Evolutionary conservation across 163 green algal genomes (phyloP), one percentile per base, ranked within the genome.

Genomic region (Chlamydomonas reinhardtii): DNA sequence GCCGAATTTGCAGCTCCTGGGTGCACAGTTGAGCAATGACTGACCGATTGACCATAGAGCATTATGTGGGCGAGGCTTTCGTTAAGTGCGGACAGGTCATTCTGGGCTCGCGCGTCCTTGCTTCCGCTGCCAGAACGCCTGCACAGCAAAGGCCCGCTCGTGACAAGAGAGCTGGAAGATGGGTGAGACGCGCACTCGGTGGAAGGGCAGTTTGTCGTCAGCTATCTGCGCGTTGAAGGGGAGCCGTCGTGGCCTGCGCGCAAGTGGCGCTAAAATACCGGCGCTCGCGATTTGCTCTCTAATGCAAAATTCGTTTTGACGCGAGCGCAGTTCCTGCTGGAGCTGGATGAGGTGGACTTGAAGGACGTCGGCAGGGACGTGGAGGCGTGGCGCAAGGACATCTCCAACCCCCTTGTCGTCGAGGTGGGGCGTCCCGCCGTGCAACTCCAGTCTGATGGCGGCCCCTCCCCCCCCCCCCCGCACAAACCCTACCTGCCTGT

Each of bases 311-410:
- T 22, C 14, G 48, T 17, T 56, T 56, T 56, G 48, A 9, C 14
- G 17, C 48, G 48, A 19, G 48, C 48, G 79, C 91, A 97, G 94
- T 97, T 97, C 77, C 93, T 96, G 27, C 56, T 97, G 37, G 91
- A 97, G 78, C 35, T 96, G 12, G 90, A 94, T 4, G 94, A 97
- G 76, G 68, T 95, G 59, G 83, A 90, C 54, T 2, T n/a, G n/a
- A n/a, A 14, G 48, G 82, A 71, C 14, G 90, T 92, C 11, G 61
- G 77, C 25, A 71, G 73, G 43, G 82, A 88, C 15, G 27, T 97
- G 75, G 90, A 96, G 73, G 73, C 74, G 0, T 97, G 94, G 93
- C 88, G 90, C 56, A 88, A 85, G 11, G 93, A 96, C 65, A 76
- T 92, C 17, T 91, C 74, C 0, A 68, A 86, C 37, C 93, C 93